Conservation (phyloP, 1,139 yeast genomes). For the Taiozyma sp. region DNA sequence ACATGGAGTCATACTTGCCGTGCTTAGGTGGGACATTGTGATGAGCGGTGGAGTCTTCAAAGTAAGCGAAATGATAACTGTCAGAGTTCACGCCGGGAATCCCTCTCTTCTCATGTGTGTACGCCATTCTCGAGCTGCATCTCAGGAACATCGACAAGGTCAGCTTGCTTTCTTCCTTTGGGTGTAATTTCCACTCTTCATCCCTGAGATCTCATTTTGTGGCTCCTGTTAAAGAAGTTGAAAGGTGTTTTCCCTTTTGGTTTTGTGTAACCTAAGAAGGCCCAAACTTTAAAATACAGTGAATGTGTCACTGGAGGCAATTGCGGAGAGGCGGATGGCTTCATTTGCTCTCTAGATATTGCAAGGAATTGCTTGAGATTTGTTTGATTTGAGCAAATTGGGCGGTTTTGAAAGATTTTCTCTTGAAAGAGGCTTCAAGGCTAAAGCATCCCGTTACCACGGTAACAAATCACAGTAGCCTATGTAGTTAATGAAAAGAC, state of each 20-base stretch:
- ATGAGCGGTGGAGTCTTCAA: slow-evolving; percentile 19
- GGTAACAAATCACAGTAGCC: not conserved
- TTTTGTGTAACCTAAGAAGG: not conserved
- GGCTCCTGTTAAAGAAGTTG: not conserved
- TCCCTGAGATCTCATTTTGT: not conserved
- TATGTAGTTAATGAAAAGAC: not conserved
- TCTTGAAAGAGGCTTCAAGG: not conserved
- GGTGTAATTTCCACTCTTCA: not conserved
- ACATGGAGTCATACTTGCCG: slow-evolving; percentile 11
- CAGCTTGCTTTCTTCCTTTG: not conserved
- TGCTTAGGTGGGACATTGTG: slow-evolving; percentile 8
- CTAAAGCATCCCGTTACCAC: not conserved
- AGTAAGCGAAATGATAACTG: slow-evolving; percentile 22
- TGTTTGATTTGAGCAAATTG: no score
- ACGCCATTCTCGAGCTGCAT: not conserved
- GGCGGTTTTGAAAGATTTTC: no score
- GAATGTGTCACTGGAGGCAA: not conserved
- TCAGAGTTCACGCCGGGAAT: slow-evolving; percentile 25
- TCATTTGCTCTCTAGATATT: no score
- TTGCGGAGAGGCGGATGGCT: no score
- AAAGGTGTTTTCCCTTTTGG: not conserved
- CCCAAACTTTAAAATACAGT: not conserved
- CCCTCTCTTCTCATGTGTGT: slow-evolving; percentile 7
- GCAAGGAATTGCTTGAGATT: no score
- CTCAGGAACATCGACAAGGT: not conserved